Evolutionary conservation across 495 filamentous ascomycete species (phyloP).

Genomic region (Mycothermus thermophilus): DNA sequence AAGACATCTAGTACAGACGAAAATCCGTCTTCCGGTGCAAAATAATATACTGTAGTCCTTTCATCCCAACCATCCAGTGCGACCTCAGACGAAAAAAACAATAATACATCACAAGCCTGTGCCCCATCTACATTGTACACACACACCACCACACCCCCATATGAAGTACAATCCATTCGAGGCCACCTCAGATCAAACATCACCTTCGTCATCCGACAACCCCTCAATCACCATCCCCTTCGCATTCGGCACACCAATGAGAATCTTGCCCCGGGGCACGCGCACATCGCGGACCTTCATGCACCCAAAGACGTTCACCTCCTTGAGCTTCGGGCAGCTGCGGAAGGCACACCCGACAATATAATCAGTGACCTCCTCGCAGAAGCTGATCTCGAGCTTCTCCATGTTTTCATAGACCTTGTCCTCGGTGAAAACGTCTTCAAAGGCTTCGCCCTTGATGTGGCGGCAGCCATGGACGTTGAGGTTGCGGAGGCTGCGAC

Average conservation of each 20-base stretch:
- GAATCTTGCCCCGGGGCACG: constrained; percentile 57
- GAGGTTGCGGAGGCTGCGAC: constrained; percentile 42
- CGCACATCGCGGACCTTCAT: constrained; percentile 58
- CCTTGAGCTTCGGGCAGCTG: constrained; percentile 56
- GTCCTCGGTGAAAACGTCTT: constrained; percentile 48
- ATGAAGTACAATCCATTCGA: background rate
- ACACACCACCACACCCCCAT: background rate
- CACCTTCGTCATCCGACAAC: constrained; percentile 13
- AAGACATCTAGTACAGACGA: too few relatives aligned
- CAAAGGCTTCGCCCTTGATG: constrained; percentile 52
- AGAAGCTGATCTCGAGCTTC: constrained; percentile 67
- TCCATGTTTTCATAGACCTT: constrained; percentile 49
- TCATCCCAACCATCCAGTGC: too few relatives aligned
- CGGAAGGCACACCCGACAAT: constrained; percentile 60
- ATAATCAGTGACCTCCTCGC: constrained; percentile 57
- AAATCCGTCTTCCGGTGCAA: too few relatives aligned
- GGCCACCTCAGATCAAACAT: too few relatives aligned
- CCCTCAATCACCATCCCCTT: constrained; percentile 42
- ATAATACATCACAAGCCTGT: too few relatives aligned
- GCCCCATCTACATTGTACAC: too few relatives aligned
- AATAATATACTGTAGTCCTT: too few relatives aligned
- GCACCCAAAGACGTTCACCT: constrained; percentile 70
- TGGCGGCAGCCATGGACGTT: constrained; percentile 70
- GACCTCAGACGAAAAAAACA: too few relatives aligned
- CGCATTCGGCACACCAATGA: constrained; percentile 66